Conservation (phyloP, 176 grass and related monocot species). For the Pharus latifolius region DNA sequence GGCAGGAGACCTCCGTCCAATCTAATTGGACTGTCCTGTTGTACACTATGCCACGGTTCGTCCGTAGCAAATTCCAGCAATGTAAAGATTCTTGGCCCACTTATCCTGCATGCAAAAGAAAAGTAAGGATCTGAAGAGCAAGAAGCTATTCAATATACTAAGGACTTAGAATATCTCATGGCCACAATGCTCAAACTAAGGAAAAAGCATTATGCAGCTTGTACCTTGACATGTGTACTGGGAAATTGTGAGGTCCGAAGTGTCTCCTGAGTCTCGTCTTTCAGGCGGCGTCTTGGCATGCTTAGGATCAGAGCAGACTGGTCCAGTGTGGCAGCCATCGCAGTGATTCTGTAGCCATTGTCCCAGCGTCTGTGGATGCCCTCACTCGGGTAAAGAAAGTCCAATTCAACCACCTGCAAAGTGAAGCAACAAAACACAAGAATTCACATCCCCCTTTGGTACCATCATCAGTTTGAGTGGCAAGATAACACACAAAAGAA, state of each 20-base stretch:
- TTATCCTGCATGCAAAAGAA: conserved; percentile 37
- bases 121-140: neutral
- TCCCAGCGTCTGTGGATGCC: conserved; percentile 69
- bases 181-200: too few species aligned
- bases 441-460: too few species aligned
- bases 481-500: too few species aligned
- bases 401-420: conserved; percentile 58
- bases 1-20: too few species aligned
- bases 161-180: neutral
- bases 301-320: conserved; percentile 61
- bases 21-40: too few species aligned
- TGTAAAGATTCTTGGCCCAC: conserved; percentile 77
- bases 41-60: conserved; percentile 58
- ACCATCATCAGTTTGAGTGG: too few species aligned
- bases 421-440: too few species aligned
- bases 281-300: conserved; percentile 42
- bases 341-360: conserved; percentile 47
- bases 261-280: conserved; percentile 68
- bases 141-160: neutral
- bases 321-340: conserved; percentile 59
- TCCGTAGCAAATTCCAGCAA: conserved; percentile 73
- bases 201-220: too few species aligned
- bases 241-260: conserved; percentile 62
- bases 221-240: conserved; percentile 56
- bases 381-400: conserved; percentile 74